These are phyloP conservation scores for Trichoderma semiorbis DNA, from an alignment of 2,329 filamentous ascomycete species.

Conservation along the genomic window DNA sequence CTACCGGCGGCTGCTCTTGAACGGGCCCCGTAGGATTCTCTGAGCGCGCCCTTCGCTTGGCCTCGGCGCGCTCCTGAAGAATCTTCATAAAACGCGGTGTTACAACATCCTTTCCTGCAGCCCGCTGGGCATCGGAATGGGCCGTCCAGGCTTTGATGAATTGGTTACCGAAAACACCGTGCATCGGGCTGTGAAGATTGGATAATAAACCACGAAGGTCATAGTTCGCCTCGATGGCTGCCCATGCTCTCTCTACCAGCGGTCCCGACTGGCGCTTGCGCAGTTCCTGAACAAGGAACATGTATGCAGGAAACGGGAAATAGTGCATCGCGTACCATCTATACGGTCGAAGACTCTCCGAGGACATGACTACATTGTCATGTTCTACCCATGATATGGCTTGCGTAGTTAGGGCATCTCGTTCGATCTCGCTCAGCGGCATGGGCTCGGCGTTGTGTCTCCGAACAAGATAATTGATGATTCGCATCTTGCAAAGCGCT, in stretches of 20 bases:
- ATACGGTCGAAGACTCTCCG: conserved; percentile 50
- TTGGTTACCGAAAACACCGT: conserved; percentile 53
- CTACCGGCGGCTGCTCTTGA: conserved; percentile 25
- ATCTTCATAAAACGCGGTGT: conserved; percentile 47
- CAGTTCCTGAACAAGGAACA: conserved; percentile 56
- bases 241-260: conserved; percentile 57
- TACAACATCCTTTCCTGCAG: conserved; percentile 41
- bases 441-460: conserved; percentile 40
- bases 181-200: conserved; percentile 53
- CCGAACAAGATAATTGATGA: conserved; percentile 52
- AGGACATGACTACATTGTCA: conserved; percentile 53
- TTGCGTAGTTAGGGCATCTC: conserved; percentile 51
- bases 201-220: conserved; percentile 48
- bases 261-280: conserved; percentile 51
- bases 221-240: conserved; percentile 53
- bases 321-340: conserved; percentile 58
- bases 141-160: conserved; percentile 63
- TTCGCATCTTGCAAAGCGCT: conserved; percentile 54
- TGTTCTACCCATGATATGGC: conserved; percentile 58
- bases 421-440: conserved; percentile 44
- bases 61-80: conserved; percentile 44
- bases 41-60: conserved; percentile 30
- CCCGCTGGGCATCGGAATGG: conserved; percentile 46
- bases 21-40: conserved; percentile 28
- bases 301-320: conserved; percentile 60